Evolutionary conservation across 768 basidiomycete species (phyloP).

Genomic region (Rossbeevera mucosa): DNA sequence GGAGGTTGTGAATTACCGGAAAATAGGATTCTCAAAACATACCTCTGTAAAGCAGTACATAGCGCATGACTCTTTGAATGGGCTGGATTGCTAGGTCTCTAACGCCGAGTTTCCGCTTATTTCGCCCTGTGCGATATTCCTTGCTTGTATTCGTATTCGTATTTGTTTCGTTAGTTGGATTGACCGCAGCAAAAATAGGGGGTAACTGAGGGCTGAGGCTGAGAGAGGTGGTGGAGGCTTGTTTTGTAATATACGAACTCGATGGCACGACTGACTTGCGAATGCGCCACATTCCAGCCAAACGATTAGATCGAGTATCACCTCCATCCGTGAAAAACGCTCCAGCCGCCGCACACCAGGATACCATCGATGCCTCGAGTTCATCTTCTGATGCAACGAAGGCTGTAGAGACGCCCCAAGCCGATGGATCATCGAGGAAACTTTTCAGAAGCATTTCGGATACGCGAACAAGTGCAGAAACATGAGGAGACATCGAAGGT

Average conservation of each 20-base stretch:
- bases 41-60: constrained; percentile 60
- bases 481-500: constrained; percentile 46
- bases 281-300: constrained; percentile 20
- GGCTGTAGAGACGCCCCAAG: constrained; percentile 58
- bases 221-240: constrained; percentile 4
- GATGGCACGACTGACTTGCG: constrained; percentile 16
- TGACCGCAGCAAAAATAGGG: constrained; percentile 7
- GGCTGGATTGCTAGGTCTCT: constrained; percentile 63
- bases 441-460: constrained; percentile 47
- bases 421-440: constrained; percentile 61
- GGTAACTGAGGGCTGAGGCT: constrained; percentile 12
- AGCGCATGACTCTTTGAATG: constrained; percentile 59
- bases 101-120: constrained; percentile 29
- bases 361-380: constrained; percentile 53
- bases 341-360: constrained; percentile 39
- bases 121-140: not conserved
- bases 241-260: constrained; percentile 4
- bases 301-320: constrained; percentile 8
- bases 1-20: not conserved
- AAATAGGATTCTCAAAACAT: constrained; percentile 11
- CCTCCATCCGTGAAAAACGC: constrained; percentile 35
- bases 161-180: constrained; percentile 1
- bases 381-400: constrained; percentile 50
- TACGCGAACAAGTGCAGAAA: constrained; percentile 46
- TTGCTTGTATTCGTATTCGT: constrained; percentile 2